These are phyloP conservation scores for Dispira simplex DNA, from an alignment of 192 early-diverging fungal species.

Conservation along the genomic window DNA sequence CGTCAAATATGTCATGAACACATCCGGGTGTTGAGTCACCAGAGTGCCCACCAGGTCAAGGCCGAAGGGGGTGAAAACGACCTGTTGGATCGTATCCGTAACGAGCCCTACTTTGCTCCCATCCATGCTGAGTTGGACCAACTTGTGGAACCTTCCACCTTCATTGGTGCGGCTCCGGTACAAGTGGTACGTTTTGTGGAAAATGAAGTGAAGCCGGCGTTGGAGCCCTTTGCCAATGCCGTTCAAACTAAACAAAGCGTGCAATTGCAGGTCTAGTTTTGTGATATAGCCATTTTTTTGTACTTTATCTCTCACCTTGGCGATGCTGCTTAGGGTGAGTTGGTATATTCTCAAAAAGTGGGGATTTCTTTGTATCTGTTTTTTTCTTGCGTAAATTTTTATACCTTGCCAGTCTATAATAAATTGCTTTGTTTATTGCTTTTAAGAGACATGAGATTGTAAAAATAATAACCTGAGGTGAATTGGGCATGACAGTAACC, in stretches of 20 bases:
- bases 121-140: slow-evolving; percentile 58
- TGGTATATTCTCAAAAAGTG: too few species aligned
- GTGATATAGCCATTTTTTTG: too few species aligned
- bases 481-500: too few species aligned
- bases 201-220: slow-evolving; percentile 65
- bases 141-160: slow-evolving; percentile 79
- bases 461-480: too few species aligned
- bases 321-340: too few species aligned
- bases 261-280: slow-evolving; percentile 50
- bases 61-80: slow-evolving; percentile 87
- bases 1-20: slow-evolving; percentile 93
- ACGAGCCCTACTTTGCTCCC: slow-evolving; percentile 73
- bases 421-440: too few species aligned
- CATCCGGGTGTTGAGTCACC: slow-evolving; percentile 86
- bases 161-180: slow-evolving; percentile 86
- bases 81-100: slow-evolving; percentile 78
- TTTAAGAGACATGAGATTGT: too few species aligned
- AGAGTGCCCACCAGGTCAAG: slow-evolving; percentile 87
- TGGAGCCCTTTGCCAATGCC: slow-evolving; percentile 51
- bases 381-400: too few species aligned
- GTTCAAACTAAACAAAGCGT: slow-evolving; percentile 48
- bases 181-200: slow-evolving; percentile 79
- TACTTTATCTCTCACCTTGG: too few species aligned
- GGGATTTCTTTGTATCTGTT: too few species aligned
- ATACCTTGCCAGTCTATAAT: too few species aligned